phyloP scores from a whole-genome alignment of 768 basidiomycete species.

The Lanmaoa rubissima region DNA sequence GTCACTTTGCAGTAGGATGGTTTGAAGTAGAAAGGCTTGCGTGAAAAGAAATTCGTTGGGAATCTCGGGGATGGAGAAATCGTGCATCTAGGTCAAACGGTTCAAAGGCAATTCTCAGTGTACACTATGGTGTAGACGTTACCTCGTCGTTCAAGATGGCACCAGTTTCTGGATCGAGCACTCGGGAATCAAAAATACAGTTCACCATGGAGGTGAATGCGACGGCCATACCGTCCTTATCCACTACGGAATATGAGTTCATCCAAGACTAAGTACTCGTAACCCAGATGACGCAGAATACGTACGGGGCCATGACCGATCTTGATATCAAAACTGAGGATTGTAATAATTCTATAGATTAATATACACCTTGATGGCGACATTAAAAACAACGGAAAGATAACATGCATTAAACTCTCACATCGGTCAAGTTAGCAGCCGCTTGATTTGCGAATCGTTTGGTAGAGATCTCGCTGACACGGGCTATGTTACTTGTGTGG shows the following conservation, averaged over 20 bases:
- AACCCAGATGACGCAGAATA: neutral
- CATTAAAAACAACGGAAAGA: neutral
- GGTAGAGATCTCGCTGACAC: conserved; percentile 59
- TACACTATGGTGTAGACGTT: neutral
- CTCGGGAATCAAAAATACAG: conserved; percentile 80
- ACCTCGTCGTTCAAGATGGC: conserved; percentile 86
- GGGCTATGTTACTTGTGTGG: too few species aligned
- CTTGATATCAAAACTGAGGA: conserved; percentile 68
- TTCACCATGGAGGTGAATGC: conserved; percentile 86
- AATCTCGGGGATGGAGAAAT: conserved; percentile 84
- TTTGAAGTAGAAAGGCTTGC: conserved; percentile 37
- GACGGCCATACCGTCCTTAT: conserved; percentile 81
- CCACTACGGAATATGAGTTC: conserved; percentile 65
- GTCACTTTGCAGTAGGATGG: neutral
- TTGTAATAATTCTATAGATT: conserved; percentile 80
- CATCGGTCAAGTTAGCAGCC: conserved; percentile 73
- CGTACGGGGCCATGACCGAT: conserved; percentile 78
- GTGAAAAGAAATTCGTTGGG: conserved; percentile 87
- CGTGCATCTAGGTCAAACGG: conserved; percentile 63
- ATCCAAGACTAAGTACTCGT: neutral
- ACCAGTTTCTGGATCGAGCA: conserved; percentile 81
- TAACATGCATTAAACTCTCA: conserved; percentile 34
- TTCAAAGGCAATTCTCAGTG: neutral
- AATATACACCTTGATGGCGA: conserved; percentile 64
- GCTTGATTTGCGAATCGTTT: conserved; percentile 55